Evolutionary conservation across 2,329 filamentous ascomycete species (phyloP).

Genomic region (Diaporthe sp.): DNA sequence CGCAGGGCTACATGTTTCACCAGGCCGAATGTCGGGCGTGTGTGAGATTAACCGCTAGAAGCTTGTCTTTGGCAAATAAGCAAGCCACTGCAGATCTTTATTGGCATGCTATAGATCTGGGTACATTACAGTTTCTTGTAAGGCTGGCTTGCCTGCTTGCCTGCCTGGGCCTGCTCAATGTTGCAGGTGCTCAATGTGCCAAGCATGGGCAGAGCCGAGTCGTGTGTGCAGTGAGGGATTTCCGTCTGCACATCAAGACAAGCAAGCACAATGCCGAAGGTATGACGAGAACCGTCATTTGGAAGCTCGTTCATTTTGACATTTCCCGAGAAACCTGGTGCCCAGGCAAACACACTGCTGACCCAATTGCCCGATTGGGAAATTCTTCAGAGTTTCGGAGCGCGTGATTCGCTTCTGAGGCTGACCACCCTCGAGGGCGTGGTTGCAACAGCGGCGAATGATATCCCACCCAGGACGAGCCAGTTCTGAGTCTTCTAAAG

Average conservation of each 20-base stretch:
- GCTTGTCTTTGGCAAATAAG: conserved; percentile 16
- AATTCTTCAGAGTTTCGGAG: not conserved
- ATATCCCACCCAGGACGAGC: not conserved
- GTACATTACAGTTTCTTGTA: not conserved
- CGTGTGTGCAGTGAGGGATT: not conserved
- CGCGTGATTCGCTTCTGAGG: conserved; percentile 6
- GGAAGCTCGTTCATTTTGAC: too few species aligned
- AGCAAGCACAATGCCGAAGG: not conserved
- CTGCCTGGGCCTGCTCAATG: not conserved
- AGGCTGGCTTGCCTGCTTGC: conserved; percentile 1
- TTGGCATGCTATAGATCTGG: not conserved
- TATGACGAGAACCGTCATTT: not conserved
- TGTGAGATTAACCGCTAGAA: conserved; percentile 18
- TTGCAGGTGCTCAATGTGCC: not conserved
- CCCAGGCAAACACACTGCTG: not conserved
- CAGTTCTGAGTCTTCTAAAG: conserved; percentile 57
- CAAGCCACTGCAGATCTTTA: conserved; percentile 22
- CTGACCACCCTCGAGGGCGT: not conserved
- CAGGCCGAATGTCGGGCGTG: conserved; percentile 1
- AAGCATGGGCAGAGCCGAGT: not conserved
- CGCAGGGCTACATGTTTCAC: conserved; percentile 11
- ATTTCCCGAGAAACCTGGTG: not conserved
- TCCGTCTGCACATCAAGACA: not conserved
- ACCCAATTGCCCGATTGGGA: not conserved
- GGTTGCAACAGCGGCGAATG: not conserved